Conservation (phyloP, 2,329 filamentous ascomycete species). For the Metarhizium humberi region DNA sequence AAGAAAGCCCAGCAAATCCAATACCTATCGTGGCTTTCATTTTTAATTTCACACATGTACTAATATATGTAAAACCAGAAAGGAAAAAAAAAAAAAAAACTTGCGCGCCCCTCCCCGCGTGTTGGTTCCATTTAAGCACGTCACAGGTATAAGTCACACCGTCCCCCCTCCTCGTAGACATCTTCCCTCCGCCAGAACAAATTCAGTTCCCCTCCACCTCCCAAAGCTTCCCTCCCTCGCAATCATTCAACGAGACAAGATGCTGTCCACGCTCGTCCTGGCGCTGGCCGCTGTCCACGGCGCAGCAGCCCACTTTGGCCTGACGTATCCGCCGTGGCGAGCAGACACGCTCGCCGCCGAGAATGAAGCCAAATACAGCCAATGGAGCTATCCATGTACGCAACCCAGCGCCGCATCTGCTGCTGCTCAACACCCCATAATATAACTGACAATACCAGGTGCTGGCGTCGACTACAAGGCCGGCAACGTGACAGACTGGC, state of each 20-base stretch:
- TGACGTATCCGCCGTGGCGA: constrained; percentile 40
- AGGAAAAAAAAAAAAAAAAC: not conserved
- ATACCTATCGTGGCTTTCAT: too few species aligned
- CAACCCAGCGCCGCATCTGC: too few species aligned
- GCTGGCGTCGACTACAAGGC: constrained; percentile 34
- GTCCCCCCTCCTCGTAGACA: too few species aligned
- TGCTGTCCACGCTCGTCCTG: constrained; percentile 23
- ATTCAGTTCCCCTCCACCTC: not conserved
- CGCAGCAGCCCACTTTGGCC: constrained; percentile 37
- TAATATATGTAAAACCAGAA: too few species aligned
- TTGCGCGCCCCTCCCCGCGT: too few species aligned
- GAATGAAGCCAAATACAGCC: constrained; percentile 31
- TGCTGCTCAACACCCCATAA: too few species aligned
- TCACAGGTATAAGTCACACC: too few species aligned
- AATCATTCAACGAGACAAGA: constrained; percentile 9
- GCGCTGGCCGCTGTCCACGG: constrained; percentile 25
- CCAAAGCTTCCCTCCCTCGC: not conserved
- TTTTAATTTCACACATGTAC: too few species aligned
- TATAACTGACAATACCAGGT: constrained; percentile 21
- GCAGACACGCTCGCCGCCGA: constrained; percentile 33
- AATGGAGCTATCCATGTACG: constrained; percentile 43
- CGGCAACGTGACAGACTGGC: constrained; percentile 43
- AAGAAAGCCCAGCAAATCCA: too few species aligned
- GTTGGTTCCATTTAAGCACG: too few species aligned
- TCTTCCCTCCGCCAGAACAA: not conserved